Conservation (phyloP, 192 early-diverging fungal species). For the Coemansia sp. region DNA sequence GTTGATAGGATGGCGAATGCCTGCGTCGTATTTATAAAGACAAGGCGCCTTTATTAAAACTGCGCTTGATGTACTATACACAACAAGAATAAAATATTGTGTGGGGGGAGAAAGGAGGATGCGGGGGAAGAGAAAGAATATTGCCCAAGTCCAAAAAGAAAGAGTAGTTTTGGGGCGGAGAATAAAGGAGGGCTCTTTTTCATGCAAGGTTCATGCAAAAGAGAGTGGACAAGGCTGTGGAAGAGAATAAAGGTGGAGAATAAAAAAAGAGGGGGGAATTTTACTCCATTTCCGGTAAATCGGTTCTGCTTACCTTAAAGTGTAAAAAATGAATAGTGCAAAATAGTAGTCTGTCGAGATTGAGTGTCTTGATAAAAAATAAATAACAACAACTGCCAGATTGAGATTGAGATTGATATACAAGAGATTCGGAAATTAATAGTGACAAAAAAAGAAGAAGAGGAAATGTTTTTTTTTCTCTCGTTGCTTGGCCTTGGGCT, state of each 20-base stretch:
- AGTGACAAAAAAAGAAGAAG: neutral
- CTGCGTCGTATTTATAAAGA: neutral
- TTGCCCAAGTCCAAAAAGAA: neutral
- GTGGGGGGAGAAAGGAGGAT: neutral
- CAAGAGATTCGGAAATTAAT: neutral
- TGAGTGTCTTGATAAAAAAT: neutral
- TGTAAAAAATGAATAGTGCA: neutral
- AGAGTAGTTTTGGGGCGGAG: neutral
- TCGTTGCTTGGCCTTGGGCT: neutral
- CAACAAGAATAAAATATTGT: neutral
- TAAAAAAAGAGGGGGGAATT: neutral
- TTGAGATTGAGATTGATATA: neutral
- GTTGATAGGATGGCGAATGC: neutral
- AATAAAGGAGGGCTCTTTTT: neutral
- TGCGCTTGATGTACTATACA: neutral
- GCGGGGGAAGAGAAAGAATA: neutral
- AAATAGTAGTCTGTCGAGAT: neutral
- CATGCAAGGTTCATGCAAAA: slow-evolving; percentile 6
- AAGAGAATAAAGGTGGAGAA: neutral
- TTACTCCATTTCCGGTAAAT: neutral
- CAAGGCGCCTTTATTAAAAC: neutral
- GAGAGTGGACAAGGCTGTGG: neutral
- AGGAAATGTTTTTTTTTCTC: neutral
- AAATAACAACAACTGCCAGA: neutral
- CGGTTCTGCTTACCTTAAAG: neutral